These are phyloP conservation scores for Calonectria multiphialidica DNA, from an alignment of 2,329 filamentous ascomycete species.

Conservation along the genomic window DNA sequence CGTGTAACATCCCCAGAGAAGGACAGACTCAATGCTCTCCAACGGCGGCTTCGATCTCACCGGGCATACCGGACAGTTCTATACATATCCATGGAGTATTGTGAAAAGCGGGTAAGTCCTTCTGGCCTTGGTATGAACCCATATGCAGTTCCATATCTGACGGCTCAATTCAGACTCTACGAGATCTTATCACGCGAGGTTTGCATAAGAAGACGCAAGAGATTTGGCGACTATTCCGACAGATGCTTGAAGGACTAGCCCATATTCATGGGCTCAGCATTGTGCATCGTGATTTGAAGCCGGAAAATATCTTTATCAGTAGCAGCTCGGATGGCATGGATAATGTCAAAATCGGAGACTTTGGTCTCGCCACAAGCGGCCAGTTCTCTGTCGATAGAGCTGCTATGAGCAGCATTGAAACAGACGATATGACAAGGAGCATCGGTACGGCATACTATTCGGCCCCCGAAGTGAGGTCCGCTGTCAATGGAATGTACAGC, in stretches of 20 bases:
- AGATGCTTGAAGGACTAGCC: conserved; percentile 88
- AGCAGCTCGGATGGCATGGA: conserved; percentile 78
- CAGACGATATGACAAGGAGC: conserved; percentile 76
- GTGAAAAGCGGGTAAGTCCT: conserved; percentile 80
- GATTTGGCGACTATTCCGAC: conserved; percentile 90
- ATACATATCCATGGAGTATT: conserved; percentile 99
- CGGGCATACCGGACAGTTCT: conserved; percentile 78
- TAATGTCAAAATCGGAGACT: conserved; percentile 96
- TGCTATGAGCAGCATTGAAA: conserved; percentile 55
- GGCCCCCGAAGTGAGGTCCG: conserved; percentile 88
- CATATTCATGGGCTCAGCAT: conserved; percentile 94
- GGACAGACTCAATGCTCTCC: conserved; percentile 44
- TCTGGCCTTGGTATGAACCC: background rate
- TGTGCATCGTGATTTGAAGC: conserved; percentile 95
- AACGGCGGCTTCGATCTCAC: conserved; percentile 54
- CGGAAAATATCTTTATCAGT: conserved; percentile 94
- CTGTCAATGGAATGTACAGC: conserved; percentile 82
- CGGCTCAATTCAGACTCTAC: conserved; percentile 73
- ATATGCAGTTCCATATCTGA: background rate
- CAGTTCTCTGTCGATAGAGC: conserved; percentile 76
- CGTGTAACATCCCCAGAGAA: conserved; percentile 46
- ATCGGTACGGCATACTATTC: conserved; percentile 90
- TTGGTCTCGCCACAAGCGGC: conserved; percentile 91
- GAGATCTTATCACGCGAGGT: conserved; percentile 85
- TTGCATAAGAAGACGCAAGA: conserved; percentile 81